phyloP scores from a whole-genome alignment of 176 grass and related monocot genomes.

The Paspalum vaginatum region DNA sequence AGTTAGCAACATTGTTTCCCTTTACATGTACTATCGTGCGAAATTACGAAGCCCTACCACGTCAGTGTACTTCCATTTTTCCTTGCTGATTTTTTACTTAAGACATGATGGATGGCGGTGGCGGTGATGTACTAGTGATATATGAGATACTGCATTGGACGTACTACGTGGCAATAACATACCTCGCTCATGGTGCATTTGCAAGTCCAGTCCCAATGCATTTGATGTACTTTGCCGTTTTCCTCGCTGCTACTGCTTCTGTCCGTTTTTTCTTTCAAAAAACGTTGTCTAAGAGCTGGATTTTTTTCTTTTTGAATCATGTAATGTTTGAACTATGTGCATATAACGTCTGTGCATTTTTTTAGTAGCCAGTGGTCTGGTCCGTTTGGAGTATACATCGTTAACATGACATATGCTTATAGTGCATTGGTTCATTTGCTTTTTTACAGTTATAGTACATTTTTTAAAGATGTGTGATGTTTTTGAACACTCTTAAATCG shows the following conservation, averaged over 20 bases:
- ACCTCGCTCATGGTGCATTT: neutral
- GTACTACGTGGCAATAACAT: conserved; percentile 34
- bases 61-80: neutral
- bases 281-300: neutral
- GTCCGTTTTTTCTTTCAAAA: neutral
- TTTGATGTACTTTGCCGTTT: neutral
- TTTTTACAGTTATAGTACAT: too few species aligned
- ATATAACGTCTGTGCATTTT: neutral
- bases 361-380: too few species aligned
- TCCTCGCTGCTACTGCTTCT: neutral
- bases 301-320: neutral
- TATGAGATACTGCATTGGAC: conserved; percentile 23
- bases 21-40: conserved; percentile 7
- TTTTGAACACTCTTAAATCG: too few species aligned
- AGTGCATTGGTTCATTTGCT: too few species aligned
- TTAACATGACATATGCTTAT: neutral
- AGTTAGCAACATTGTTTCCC: conserved; percentile 10
- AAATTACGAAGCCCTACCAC: conserved; percentile 1
- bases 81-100: neutral
- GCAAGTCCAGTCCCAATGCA: neutral
- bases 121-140: conserved; percentile 10
- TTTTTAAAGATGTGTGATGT: too few species aligned
- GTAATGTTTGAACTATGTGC: neutral
- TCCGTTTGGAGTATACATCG: too few species aligned
- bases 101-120: conserved; percentile 16